Evolutionary conservation across 441 rosid genomes (phyloP).

Genomic region (Eutrema salsugineum): DNA sequence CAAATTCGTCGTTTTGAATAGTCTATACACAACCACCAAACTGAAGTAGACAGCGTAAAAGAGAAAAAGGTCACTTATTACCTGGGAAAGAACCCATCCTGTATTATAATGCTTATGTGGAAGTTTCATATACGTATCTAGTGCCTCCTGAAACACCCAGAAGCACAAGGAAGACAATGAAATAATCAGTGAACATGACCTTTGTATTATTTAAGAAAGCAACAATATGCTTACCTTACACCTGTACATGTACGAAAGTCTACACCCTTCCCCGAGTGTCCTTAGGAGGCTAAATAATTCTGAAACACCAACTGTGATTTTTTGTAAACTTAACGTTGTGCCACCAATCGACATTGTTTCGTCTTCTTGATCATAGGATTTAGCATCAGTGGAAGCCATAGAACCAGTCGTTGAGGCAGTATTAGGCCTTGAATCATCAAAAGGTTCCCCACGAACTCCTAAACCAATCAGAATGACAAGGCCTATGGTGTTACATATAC

Average conservation of each 20-base stretch:
- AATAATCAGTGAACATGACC: conserved; percentile 9
- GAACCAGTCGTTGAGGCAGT: conserved; percentile 51
- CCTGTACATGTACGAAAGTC: conserved; percentile 79
- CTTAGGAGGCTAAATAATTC: conserved; percentile 80
- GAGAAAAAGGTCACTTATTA: conserved; percentile 30
- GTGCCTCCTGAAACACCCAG: conserved; percentile 68
- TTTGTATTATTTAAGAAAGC: conserved; percentile 11
- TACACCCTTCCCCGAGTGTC: conserved; percentile 88
- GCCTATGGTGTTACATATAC: conserved; percentile 12
- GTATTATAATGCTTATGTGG: conserved; percentile 89
- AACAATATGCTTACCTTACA: conserved; percentile 61
- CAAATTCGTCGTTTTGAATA: neutral
- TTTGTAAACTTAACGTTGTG: conserved; percentile 42
- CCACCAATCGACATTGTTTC: conserved; percentile 48
- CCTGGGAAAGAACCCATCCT: conserved; percentile 98
- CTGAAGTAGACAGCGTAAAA: conserved; percentile 1
- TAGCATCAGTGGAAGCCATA: conserved; percentile 45
- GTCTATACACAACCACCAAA: neutral
- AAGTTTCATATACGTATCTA: conserved; percentile 69
- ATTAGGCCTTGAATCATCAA: conserved; percentile 71
- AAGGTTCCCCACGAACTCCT: conserved; percentile 74
- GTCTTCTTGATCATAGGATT: conserved; percentile 65
- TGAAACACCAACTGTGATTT: conserved; percentile 54
- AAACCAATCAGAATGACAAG: conserved; percentile 27
- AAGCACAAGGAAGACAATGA: conserved; percentile 30